Percentiles rank a stretch among this genome's conserved stretches.
Evolutionary conservation across 768 basidiomycete species (phyloP).

Genomic region (Plicaturopsis crispa): DNA sequence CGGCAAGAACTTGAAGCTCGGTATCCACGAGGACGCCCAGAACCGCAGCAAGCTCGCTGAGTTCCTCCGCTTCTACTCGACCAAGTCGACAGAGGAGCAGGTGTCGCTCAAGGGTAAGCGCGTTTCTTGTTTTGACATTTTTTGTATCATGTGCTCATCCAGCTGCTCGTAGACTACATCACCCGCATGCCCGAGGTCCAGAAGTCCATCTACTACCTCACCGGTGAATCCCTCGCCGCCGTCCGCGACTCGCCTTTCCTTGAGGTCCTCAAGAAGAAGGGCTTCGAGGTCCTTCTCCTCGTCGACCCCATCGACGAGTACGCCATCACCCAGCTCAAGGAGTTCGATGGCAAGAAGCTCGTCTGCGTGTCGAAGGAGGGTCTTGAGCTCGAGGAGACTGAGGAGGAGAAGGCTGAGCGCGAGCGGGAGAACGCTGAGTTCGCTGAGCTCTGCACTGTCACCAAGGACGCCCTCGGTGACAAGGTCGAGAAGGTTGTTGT

Average conservation of each 20-base stretch:
- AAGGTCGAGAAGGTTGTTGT: conserved; percentile 99
- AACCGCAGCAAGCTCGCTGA: conserved; percentile 99
- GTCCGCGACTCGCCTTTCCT: conserved; percentile 96
- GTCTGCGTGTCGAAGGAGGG: conserved; percentile 98
- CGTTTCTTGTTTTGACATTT: conserved; percentile 4
- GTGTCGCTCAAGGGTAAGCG: conserved; percentile 84
- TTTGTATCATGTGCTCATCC: neutral
- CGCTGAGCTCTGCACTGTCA: conserved; percentile 83
- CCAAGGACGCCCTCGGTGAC: conserved; percentile 98
- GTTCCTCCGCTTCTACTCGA: conserved; percentile 97
- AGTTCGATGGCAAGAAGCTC: conserved; percentile 97
- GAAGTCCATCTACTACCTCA: conserved; percentile 99
- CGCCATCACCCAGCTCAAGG: conserved; percentile 97
- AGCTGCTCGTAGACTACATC: conserved; percentile 72
- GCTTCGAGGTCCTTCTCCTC: conserved; percentile 95
- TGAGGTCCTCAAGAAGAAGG: conserved; percentile 98
- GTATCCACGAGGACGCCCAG: conserved; percentile 98
- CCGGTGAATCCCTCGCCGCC: conserved; percentile 91
- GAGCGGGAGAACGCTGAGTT: conserved; percentile 82
- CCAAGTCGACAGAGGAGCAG: conserved; percentile 85
- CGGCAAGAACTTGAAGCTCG: conserved; percentile 99
- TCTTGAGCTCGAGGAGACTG: conserved; percentile 97
- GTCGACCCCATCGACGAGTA: conserved; percentile 99
- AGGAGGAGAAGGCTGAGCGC: conserved; percentile 89
- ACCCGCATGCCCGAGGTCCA: conserved; percentile 99